phyloP scores from a whole-genome alignment of 1,284 basidiomycete genomes.

The Naganishia albida region DNA sequence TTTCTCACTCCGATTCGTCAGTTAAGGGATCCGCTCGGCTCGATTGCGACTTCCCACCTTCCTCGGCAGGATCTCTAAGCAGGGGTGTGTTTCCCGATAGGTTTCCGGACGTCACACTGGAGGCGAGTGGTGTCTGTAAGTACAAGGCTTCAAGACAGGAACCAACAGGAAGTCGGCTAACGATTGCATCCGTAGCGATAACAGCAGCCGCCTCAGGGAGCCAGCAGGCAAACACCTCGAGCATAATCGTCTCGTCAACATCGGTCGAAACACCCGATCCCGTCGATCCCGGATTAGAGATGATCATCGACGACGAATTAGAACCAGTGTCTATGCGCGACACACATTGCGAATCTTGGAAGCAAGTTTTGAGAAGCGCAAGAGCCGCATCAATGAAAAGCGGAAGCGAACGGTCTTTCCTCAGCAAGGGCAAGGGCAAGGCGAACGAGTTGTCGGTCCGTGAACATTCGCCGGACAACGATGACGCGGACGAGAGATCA shows the following conservation, averaged over 20 bases:
- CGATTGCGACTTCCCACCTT: background rate
- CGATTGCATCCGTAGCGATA: background rate
- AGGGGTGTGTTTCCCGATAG: background rate
- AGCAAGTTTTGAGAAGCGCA: background rate
- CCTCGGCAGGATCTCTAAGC: constrained; percentile 5
- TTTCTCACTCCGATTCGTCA: background rate
- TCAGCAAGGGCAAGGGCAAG: constrained; percentile 10
- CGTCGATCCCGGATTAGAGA: background rate
- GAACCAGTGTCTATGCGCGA: constrained; percentile 14
- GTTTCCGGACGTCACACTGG: background rate
- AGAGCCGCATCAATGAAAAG: background rate
- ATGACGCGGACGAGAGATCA: background rate
- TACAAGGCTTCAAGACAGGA: background rate
- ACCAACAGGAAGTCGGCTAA: background rate
- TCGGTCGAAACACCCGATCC: background rate
- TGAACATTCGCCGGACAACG: background rate
- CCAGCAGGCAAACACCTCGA: background rate
- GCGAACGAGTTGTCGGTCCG: constrained; percentile 3
- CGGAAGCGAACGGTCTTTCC: background rate
- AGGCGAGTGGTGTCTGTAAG: background rate
- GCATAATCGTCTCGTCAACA: no score
- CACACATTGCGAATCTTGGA: constrained; percentile 12
- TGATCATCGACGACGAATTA: constrained; percentile 20
- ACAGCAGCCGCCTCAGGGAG: background rate
- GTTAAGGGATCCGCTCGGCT: background rate